Percentiles rank a stretch among this genome's conserved stretches.
Conservation (phyloP, 1,284 basidiomycete genomes). For the Tausonia pullulans region DNA sequence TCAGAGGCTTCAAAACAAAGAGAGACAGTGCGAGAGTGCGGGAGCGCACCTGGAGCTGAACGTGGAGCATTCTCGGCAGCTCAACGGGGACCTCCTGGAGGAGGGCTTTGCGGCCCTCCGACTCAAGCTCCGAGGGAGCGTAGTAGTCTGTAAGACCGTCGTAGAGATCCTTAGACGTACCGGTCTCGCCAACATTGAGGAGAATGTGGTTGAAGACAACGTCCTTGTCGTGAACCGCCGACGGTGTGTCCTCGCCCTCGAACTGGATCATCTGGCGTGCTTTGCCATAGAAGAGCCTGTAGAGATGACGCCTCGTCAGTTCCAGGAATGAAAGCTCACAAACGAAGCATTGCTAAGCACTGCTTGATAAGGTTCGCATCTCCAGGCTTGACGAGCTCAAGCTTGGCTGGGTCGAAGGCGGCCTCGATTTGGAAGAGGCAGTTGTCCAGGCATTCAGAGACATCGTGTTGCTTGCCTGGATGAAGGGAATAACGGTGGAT, state of each 20-base stretch:
- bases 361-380: conserved; percentile 66
- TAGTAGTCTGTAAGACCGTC: conserved; percentile 90
- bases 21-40: not conserved
- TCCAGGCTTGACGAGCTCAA: conserved; percentile 36
- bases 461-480: conserved; percentile 88
- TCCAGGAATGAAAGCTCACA: not conserved
- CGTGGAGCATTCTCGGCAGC: conserved; percentile 81
- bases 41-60: conserved; percentile 71
- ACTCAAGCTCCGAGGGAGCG: conserved; percentile 70
- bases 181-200: conserved; percentile 71
- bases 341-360: conserved; percentile 36
- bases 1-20: not conserved
- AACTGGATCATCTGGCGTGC: conserved; percentile 61
- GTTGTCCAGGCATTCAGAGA: conserved; percentile 97
- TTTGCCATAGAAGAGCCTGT: conserved; percentile 77
- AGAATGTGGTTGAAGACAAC: conserved; percentile 89
- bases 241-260: conserved; percentile 23
- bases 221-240: conserved; percentile 42
- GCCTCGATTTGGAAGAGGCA: conserved; percentile 98
- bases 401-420: conserved; percentile 51
- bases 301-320: not conserved
- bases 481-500: conserved; percentile 5
- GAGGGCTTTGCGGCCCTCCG: conserved; percentile 70
- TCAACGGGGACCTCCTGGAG: conserved; percentile 83
- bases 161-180: conserved; percentile 61